Evolutionary conservation across 352 stramenopile species (phyloP).

Genomic region (Globisporangium megalacanthum): DNA sequence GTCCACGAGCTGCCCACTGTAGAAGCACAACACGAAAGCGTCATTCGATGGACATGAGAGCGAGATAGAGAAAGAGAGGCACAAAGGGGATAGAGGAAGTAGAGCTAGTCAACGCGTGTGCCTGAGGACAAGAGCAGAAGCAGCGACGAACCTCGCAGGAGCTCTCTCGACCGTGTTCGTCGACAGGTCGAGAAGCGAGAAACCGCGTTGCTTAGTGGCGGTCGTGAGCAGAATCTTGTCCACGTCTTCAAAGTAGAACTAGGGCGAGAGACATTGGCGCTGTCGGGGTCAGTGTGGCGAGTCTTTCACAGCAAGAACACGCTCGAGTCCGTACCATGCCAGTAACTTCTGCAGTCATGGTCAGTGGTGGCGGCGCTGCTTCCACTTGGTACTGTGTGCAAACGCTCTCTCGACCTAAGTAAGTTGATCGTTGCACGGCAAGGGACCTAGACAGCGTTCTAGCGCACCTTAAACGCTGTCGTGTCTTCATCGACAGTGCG

Average conservation of each 20-base stretch:
- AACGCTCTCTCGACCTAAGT: too few species aligned
- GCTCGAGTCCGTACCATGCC: slow-evolving; percentile 23
- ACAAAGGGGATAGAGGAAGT: background rate
- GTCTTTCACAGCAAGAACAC: background rate
- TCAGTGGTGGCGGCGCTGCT: slow-evolving; percentile 16
- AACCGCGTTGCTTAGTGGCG: slow-evolving; percentile 18
- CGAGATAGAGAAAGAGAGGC: background rate
- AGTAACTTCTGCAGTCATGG: slow-evolving; percentile 35
- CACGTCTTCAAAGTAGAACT: slow-evolving; percentile 32
- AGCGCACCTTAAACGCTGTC: slow-evolving; percentile 6
- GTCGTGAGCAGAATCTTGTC: slow-evolving; percentile 38
- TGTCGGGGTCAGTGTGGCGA: background rate
- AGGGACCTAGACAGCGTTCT: background rate
- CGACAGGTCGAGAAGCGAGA: slow-evolving; percentile 29
- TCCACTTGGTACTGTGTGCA: slow-evolving; percentile 24
- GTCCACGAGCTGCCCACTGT: slow-evolving; percentile 25
- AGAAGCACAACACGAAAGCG: background rate
- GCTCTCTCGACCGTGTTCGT: slow-evolving; percentile 16
- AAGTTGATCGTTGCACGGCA: background rate
- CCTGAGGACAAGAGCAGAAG: too few species aligned
- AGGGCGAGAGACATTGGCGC: background rate
- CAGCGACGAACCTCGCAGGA: slow-evolving; percentile 5
- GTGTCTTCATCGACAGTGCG: slow-evolving; percentile 6
- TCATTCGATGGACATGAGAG: background rate
- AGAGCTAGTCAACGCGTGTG: background rate